Evolutionary conservation across 192 early-diverging fungal species (phyloP).

Genomic region (Radiomyces spectabilis): DNA sequence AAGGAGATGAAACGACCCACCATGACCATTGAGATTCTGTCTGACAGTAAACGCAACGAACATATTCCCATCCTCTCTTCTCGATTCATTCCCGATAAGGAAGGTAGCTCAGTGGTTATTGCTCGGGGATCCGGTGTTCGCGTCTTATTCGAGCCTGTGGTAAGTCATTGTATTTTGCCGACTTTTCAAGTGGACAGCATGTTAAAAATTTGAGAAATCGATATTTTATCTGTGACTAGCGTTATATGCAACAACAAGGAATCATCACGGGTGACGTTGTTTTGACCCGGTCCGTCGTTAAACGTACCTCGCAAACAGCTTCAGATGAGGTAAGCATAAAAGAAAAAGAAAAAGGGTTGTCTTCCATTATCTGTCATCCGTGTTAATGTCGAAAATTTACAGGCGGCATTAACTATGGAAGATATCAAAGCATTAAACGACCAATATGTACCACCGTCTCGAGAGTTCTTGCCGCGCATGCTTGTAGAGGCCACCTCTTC

Average conservation of each 20-base stretch:
- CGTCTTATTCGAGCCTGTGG: constrained; percentile 39
- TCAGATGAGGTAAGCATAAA: too few relatives aligned
- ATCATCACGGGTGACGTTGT: not conserved
- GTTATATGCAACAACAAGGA: not conserved
- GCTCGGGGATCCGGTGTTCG: constrained; percentile 38
- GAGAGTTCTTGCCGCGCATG: constrained; percentile 38
- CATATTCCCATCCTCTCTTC: constrained; percentile 33
- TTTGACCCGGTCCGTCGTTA: not conserved
- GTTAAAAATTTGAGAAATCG: constrained; percentile 14
- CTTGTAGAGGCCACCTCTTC: constrained; percentile 44
- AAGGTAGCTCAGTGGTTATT: constrained; percentile 20
- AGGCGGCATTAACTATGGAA: too few relatives aligned
- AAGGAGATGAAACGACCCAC: constrained; percentile 29
- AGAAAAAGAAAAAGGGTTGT: not conserved
- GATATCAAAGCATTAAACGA: too few relatives aligned
- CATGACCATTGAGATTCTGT: constrained; percentile 24
- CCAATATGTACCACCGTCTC: too few relatives aligned
- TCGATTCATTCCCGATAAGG: constrained; percentile 18
- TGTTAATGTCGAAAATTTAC: too few relatives aligned
- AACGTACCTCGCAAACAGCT: not conserved
- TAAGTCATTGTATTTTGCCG: constrained; percentile 18
- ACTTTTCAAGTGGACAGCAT: not conserved
- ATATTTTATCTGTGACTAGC: constrained; percentile 2
- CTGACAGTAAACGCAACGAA: constrained; percentile 14
- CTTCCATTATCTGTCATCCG: constrained; percentile 28